Percentiles rank a stretch among this genome's conserved stretches.
Evolutionary conservation across 306 rosid species (phyloP).

Genomic region (Glycine latifolia): DNA sequence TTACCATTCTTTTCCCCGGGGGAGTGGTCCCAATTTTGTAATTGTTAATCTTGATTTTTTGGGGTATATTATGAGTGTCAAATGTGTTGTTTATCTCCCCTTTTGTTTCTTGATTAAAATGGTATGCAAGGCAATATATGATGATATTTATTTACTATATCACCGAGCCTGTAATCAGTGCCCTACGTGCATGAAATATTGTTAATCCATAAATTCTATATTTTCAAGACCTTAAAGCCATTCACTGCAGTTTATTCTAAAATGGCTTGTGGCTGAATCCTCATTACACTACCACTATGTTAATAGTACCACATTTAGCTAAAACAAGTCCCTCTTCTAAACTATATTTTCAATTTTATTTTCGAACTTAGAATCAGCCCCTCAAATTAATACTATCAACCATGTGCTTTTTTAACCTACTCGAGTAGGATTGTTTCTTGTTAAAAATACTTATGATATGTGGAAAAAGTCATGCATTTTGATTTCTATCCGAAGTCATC

Average conservation of each 20-base stretch:
- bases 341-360: too few species aligned
- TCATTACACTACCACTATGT: too few species aligned
- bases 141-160: neutral
- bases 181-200: neutral
- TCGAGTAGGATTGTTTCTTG: too few species aligned
- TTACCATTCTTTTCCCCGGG: conserved; percentile 31
- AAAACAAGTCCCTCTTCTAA: too few species aligned
- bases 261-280: too few species aligned
- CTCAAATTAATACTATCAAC: too few species aligned
- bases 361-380: too few species aligned
- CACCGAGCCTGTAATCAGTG: neutral
- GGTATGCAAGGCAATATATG: conserved; percentile 3
- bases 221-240: neutral
- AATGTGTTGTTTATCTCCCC: conserved; percentile 19
- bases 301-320: too few species aligned
- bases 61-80: conserved; percentile 8
- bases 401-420: too few species aligned
- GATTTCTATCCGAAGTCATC: too few species aligned
- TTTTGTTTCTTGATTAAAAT: neutral
- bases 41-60: conserved; percentile 13
- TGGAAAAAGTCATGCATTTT: too few species aligned
- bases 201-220: neutral
- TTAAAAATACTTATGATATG: too few species aligned
- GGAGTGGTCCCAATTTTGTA: conserved; percentile 45
- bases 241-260: neutral